Evolutionary conservation across 768 basidiomycete species (phyloP), one percentile per base, ranked within the genome.

Genomic region (Suillus tomentosus): DNA sequence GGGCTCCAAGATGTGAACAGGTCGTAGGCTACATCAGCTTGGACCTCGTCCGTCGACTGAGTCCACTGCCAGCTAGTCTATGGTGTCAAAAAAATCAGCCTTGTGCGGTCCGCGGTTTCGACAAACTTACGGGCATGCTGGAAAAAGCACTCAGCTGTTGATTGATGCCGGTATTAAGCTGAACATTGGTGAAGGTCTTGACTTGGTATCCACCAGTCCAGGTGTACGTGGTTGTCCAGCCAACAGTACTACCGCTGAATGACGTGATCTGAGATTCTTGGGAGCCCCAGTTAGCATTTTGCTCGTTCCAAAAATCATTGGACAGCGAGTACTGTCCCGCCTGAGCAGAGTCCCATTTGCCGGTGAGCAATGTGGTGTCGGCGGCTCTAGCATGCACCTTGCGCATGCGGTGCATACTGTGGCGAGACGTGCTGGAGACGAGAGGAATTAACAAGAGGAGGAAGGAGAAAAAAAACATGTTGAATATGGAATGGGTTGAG

Each of bases 131-230:
- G 0, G 81, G 84, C 62, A 90, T 89, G 64, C 74, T 81, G 3
- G 68, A 73, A 66, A 90, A 87, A 1, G 80, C 79, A 42, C 79
- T 80, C 22, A 90, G 79, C 66, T 82, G 81, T 70, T 79, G 77
- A 76, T 87, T 84, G 64, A 87, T 66, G 36, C 82, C 82, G 2
- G 47, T 64, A 68, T 86, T 79, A 40, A 85, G 79, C 65, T 83
- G 79, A 14, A 87, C 76, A 72, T 88, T 85, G 27, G 86, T 79
- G 74, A 80, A 90, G 69, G 84, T 87, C 80, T 88, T 89, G 65
- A 90, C 79, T 24, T 79, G 77, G 24, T 60, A 1, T 8, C 80
- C 84, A 39, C 86, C 86, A 8, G 24, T 63, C 87, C 87, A 89
- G 0, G 64, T 76, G 82, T 84, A 89, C 3, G 70, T 78, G 36